Base-by-base conservation (phyloP, 345 rosid species). In the Crucihimalaya himalaica region DNA sequence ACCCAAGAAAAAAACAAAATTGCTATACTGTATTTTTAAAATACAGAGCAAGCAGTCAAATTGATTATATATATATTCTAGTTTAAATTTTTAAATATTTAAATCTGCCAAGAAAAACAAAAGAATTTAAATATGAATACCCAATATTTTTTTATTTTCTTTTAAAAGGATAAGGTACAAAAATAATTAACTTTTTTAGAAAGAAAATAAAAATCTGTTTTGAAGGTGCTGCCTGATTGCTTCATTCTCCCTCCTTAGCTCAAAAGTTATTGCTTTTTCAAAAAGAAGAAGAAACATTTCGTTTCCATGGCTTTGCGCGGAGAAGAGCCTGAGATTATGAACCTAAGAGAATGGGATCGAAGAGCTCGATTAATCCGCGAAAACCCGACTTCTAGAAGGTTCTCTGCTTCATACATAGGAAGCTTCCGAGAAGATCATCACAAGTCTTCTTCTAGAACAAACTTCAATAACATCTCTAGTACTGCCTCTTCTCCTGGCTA, bases 401-500 rank as follows among this genome's bases (percentile, higher is more conserved):
- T 90, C 71, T 96, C 96, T 19, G 96, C 87, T 19, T 90, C 99
- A 6, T 71, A 89, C 74, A 79, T 88, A 71, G 84, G 83, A 76
- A 89, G 90, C 79, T 84, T 84, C 23, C 63, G 94, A 83, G 99
- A 90, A 79, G 93, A 88, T 45, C 69, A 85, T 48, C 74, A 85
- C 20, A 83, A 81, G 72, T 83, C 89, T 73, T 54, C 13, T 70
- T 88, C 77, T 70, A 80, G 91, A 77, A 81, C 94, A 55, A 79
- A 69, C 85, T 68, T 85, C 51, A 79, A 87, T 46, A 63, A 47
- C 88, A 82, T 88, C 80, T 86, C 91, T 53, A 95, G 97, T 82
- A 86, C 98, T 72, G 89, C 94, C 19, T 95, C 99, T 9, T 95
- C 99, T 80, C 99, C 99, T 63, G 96, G 97, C 21, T 86, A 87